A percentile compares a stretch with the other conserved stretches of the same genome.
Evolutionary conservation across 192 early-diverging fungal genomes (phyloP).

Genomic region (Mycoemilia scoparia): DNA sequence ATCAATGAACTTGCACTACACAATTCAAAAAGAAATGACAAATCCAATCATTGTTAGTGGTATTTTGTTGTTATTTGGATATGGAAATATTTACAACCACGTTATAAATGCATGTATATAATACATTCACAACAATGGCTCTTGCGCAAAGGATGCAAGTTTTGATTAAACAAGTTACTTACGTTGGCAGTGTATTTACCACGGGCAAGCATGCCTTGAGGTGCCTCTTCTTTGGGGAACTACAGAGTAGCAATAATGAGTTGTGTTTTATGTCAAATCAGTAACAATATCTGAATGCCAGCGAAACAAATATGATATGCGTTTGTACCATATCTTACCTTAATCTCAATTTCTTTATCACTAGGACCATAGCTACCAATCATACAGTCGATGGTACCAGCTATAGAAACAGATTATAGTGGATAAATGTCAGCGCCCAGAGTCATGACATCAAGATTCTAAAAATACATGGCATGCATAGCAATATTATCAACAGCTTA

Average conservation of each 20-base stretch:
- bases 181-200: slow-evolving; percentile 82
- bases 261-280: background rate
- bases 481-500: slow-evolving; percentile 20
- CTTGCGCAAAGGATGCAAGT: background rate
- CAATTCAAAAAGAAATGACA: background rate
- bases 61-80: too few species aligned
- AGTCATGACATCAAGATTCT: background rate
- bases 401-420: slow-evolving; percentile 16
- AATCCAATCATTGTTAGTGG: too few species aligned
- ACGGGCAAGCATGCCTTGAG: slow-evolving; percentile 76
- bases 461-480: background rate
- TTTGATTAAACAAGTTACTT: background rate
- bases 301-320: background rate
- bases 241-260: too few species aligned
- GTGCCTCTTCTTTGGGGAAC: slow-evolving; percentile 76
- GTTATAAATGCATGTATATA: too few species aligned
- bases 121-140: background rate
- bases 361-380: slow-evolving; percentile 87
- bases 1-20: slow-evolving; percentile 85
- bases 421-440: background rate
- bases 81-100: too few species aligned
- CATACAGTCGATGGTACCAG: slow-evolving; percentile 92
- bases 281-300: background rate
- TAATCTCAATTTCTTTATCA: slow-evolving; percentile 37
- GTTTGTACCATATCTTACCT: slow-evolving; percentile 6